phyloP scores from a whole-genome alignment of 257 asterid genomes.

The Solanum virginianum region DNA sequence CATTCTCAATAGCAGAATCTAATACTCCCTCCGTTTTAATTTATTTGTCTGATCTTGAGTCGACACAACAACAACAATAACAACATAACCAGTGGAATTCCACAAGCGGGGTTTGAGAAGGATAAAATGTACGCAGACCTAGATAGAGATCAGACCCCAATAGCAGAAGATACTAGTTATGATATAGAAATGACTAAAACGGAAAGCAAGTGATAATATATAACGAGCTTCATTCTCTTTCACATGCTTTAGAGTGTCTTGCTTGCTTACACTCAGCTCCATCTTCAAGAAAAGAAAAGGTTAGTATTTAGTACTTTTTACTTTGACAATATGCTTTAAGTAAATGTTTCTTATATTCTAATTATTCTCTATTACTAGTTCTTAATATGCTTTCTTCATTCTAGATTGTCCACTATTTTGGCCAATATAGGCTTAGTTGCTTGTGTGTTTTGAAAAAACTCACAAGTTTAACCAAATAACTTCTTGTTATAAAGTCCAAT shows the following conservation, averaged over 20 bases:
- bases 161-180: no score
- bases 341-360: not conserved
- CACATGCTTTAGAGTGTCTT: not conserved
- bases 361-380: not conserved
- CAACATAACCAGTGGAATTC: no score
- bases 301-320: not conserved
- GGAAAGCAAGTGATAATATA: not conserved
- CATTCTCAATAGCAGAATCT: not conserved
- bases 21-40: no score
- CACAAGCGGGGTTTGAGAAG: no score
- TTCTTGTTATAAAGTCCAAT: not conserved
- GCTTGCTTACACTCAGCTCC: not conserved
- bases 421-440: not conserved
- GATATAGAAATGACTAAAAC: no score
- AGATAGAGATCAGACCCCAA: no score
- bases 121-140: no score
- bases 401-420: not conserved
- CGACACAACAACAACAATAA: no score
- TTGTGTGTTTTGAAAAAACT: not conserved
- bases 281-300: not conserved
- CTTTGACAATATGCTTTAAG: not conserved
- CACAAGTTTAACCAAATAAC: not conserved
- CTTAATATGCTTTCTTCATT: not conserved
- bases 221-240: conserved; percentile 1
- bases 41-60: no score